Base-by-base conservation (phyloP, 352 stramenopile genomes). In the Globisporangium carolinianum region DNA sequence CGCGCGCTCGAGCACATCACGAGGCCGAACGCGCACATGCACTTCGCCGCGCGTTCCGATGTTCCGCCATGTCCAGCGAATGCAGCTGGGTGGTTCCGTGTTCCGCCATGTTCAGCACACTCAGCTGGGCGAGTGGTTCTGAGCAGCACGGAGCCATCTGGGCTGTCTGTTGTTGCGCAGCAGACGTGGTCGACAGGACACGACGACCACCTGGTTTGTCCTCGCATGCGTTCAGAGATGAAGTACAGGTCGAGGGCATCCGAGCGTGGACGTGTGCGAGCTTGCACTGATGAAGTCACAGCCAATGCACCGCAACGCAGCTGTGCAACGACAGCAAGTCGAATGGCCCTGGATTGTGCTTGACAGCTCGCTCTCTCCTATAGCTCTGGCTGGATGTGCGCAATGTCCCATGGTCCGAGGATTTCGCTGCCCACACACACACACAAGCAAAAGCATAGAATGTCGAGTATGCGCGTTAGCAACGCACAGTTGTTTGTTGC, bases 351-450 rank as follows among this genome's bases (percentile, higher is more conserved):
- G 7, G 38, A 42, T 11, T 42, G 38, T 8, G 10, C 38, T 32
- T 32, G 1, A 32, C 15, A 15, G 24, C 10, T 9, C 17, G 32
- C 35, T 8, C 11, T 12, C 35, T 7, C 50, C 46, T 66, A 84
- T 56, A 84, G 73, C 62, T 88, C 72, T 24, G 76, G 76, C 56
- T 89, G 72, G 65, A 89, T 80, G 51, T 94, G 83, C 18, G 86
- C 86, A 57, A 97, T 96, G 59, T 97, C 90, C 90, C 90, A 97
- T 2, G 90, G 90, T 0, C 90, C 90, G 39, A 94, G 71, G 68
- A 96, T 96, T 62, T 94, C 76, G 57, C 84, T 94, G 54, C 36
- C 52, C 53, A 55, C 36, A 59, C 38, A 42, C 41, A 39, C 51
- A 54, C 51, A 10, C 12, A 51, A 37, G 38, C 11, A 56, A 45